Base-by-base conservation (phyloP, 306 rosid species). In the Castanea sativa region DNA sequence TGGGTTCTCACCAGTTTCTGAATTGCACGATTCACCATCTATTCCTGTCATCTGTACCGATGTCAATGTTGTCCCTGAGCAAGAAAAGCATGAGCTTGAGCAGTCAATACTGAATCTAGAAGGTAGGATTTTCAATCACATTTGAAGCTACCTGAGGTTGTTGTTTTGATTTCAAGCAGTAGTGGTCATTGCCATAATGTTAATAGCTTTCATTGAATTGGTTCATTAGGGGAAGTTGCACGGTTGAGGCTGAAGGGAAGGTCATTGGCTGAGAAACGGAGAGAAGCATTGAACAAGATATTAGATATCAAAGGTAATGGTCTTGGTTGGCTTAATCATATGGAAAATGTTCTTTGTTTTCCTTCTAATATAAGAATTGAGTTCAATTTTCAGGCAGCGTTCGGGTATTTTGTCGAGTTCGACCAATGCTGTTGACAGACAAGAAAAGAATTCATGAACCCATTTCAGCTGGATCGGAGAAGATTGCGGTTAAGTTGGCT, bases 361-460 rank as follows among this genome's bases (percentile, higher is more conserved):
- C 16, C n/a, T 69, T 41, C 38, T n/a, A 14, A 25, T 77, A 38
- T 55, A 74, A 30, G 38, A 35, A 29, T 68, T 81, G 75, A 27
- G 63, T 64, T 82, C 80, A 80, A 78, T 51, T 72, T 82, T n/a
- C 89, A 94, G 99, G 99, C 64, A 88, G 91, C 74, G 87, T 94
- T 86, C 82, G 97, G 16, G 97, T 92, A 15, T 91, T 94, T 74
- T 94, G 95, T 75, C 92, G 99, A 35, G 83, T 92, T 85, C 91
- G 97, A 68, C 97, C 97, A 0, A 85, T 82, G 78, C 57, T 91
- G 49, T 49, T 67, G 45, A 72, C 55, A 3, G 90, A 85, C 56
- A 87, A 79, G 85, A 90, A 90, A 70, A 86, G 76, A 81, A 71
- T 15, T 60, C 79, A 81, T 25, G 90, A 88, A 73, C 88, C 95